Base-by-base conservation (phyloP, 1,139 yeast genomes). In the Pichia sp. region DNA sequence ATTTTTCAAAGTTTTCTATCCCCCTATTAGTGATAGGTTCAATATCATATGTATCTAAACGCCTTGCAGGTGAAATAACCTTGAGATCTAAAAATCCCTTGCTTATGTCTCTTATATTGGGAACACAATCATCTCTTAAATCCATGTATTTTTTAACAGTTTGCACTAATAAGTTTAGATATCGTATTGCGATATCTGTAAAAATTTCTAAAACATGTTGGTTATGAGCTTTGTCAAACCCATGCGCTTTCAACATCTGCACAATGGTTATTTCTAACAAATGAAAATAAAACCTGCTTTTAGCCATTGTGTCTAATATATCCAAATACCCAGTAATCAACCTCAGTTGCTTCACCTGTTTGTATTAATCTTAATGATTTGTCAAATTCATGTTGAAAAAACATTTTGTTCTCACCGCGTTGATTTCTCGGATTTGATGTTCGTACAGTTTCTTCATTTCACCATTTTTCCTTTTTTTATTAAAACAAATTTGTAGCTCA, bases 211-310 rank as follows among this genome's bases (percentile, higher is more conserved):
- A 50, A 3, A 63, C 61, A n/a, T 49, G 56, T 18, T 61, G 53
- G 45, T 63, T 62, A 44, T 56, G 55, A 31, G 66, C 62, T 42
- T 56, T 58, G 33, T 59, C 62, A 50, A 66, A 67, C 1, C 71
- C 71, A 41, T 67, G 69, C 0, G 70, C 66, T 45, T 62, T 61
- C 39, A 67, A 53, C 42, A 67, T 56, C 47, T 67, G 70, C 1
- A 62, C 63, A 18, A 67, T 57, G 4, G 70, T 58, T 8, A 66
- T 56, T 48, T 67, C 55, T 47, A 67, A 53, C 10, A 66, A 55
- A 45, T 64, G 67, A 44, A 65, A 66, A 49, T 59, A 61, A 53
- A 67, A 67, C 39, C 60, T 56, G 34, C 60, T 56, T 33, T 58
- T 52, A 1, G 67, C 42, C 70, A 66, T 66, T 1, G 22, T 19